Base-by-base conservation (phyloP, 495 filamentous ascomycete species). In the Margaritispora aquatica region DNA sequence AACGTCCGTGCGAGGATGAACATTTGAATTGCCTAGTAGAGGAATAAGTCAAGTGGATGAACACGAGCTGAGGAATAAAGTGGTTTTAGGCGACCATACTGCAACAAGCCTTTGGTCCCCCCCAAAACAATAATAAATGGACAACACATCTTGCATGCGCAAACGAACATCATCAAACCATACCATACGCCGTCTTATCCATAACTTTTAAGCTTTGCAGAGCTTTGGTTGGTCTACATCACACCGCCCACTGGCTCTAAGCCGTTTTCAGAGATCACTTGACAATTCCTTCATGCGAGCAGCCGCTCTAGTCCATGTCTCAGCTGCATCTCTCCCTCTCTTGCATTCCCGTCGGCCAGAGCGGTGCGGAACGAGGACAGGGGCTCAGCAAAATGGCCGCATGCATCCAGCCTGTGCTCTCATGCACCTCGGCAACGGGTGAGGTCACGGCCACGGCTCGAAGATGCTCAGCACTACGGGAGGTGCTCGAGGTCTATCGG, bases 271-370 rank as follows among this genome's bases (percentile, higher is more conserved):
- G 55, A 55, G 20, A 52, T 67, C 64, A 63, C 58, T 51, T 50
- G 64, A 61, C 46, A 26, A 44, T 21, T 52, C 23, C n/a, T 41
- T 63, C 61, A 67, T 67, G 64, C 64, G 64, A 47, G 64, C 48
- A 62, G 51, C 64, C 61, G 64, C 63, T 63, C 52, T 60, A 54
- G 60, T 59, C 41, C 51, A 46, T 62, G 44, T 62, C 26, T 54
- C 31, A 52, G 41, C 36, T 59, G 58, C 62, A 57, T 17, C n/a
- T n/a, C n/a, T n/a, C n/a, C n/a, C n/a, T 52, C 20, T 51, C 26
- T n/a, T 62, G 61, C 61, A 64, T 63, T 67, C 61, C 64, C 64
- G 64, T 49, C 61, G 52, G 59, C 55, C 53, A 60, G 36, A 57
- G 52, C 64, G 64, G 57, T 51, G 60, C 60, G 64, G 57, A 56